These are phyloP conservation scores for Acer saccharum DNA, from an alignment of 345 rosid species.

Conservation along the genomic window DNA sequence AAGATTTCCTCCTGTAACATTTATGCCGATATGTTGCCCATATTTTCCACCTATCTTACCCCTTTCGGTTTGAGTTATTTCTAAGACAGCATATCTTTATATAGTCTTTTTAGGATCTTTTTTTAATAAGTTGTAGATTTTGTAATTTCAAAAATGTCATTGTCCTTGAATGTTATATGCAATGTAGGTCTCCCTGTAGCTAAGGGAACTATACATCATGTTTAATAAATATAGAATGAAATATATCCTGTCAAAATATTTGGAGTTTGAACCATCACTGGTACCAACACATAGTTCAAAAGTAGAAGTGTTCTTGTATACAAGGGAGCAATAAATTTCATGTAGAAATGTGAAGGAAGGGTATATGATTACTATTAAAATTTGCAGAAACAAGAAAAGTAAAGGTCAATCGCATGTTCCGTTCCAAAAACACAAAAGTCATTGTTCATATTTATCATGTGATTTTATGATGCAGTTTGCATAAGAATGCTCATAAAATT, in stretches of 20 bases:
- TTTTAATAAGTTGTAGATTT: background rate
- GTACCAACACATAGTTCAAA: background rate
- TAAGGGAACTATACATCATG: background rate
- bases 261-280: background rate
- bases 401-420: too few relatives aligned
- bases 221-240: background rate
- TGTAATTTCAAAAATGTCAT: background rate
- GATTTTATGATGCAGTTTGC: too few relatives aligned
- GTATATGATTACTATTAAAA: too few relatives aligned
- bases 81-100: background rate
- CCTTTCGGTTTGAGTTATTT: too few relatives aligned
- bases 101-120: background rate
- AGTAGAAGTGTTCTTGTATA: background rate
- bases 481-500: too few relatives aligned
- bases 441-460: too few relatives aligned
- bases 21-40: background rate
- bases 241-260: background rate
- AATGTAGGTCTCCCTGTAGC: background rate
- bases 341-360: too few relatives aligned
- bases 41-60: too few relatives aligned
- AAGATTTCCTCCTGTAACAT: background rate
- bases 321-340: too few relatives aligned
- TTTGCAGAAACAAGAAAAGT: too few relatives aligned
- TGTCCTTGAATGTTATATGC: background rate
- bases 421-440: too few relatives aligned